phyloP scores from a whole-genome alignment of 139 green algal species.

The Pseudopediastrum boryanum region DNA sequence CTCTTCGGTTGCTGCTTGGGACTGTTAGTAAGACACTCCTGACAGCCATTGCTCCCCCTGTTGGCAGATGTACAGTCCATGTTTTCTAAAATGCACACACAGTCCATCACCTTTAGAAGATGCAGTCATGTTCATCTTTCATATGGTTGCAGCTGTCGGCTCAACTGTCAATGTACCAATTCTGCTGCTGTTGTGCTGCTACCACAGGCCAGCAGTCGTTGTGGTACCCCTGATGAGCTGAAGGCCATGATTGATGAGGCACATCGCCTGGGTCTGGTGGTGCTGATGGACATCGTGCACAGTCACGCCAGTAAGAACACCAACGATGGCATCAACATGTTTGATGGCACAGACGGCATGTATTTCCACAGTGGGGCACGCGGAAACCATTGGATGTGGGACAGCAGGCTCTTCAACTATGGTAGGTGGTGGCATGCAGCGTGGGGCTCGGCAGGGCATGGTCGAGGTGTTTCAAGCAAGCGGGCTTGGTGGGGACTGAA shows the following conservation, averaged over 20 bases:
- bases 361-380: conserved; percentile 91
- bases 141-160: too few relatives aligned
- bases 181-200: not conserved
- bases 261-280: conserved; percentile 57
- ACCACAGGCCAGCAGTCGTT: conserved; percentile 76
- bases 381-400: conserved; percentile 98
- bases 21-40: too few relatives aligned
- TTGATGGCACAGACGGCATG: conserved; percentile 91
- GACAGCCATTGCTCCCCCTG: too few relatives aligned
- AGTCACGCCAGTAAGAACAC: conserved; percentile 95
- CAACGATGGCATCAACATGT: conserved; percentile 98
- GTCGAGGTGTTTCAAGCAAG: too few relatives aligned
- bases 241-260: conserved; percentile 95
- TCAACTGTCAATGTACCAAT: not conserved
- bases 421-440: conserved; percentile 52
- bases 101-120: too few relatives aligned
- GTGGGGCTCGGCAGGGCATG: too few relatives aligned
- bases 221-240: conserved; percentile 97
- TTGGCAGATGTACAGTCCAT: too few relatives aligned
- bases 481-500: too few relatives aligned
- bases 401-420: conserved; percentile 98
- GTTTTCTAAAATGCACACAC: too few relatives aligned
- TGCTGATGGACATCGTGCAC: conserved; percentile 67
- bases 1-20: too few relatives aligned
- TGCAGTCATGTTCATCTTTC: too few relatives aligned